Base-by-base conservation (phyloP, 768 basidiomycete genomes). In the Calocera viscosa region DNA sequence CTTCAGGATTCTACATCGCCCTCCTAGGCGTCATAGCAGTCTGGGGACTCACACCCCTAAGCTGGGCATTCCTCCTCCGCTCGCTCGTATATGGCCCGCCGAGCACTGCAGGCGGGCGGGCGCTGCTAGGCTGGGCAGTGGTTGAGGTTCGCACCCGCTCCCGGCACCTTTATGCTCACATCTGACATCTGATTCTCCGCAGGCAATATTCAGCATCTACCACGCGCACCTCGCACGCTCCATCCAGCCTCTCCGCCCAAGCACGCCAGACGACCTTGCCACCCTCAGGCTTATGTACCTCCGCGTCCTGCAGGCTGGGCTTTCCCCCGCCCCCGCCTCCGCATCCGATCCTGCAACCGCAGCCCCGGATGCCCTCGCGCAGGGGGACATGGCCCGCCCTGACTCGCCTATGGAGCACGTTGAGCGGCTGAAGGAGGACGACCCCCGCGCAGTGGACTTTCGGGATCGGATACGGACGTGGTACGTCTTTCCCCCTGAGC, bases 361-460 rank as follows among this genome's bases (percentile, higher is more conserved):
- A n/a, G n/a, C n/a, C n/a, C n/a, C n/a, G n/a, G n/a, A n/a, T n/a
- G 84, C 88, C 65, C 81, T 84, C 67, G 86, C 85, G 71, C 79
- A 81, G 8, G 76, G 82, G 19, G 73, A 80, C 49, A 68, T 73
- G 32, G 77, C 78, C 53, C 77, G 83, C 67, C 84, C 87, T 39
- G 82, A 80, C 43, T 88, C 83, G 73, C 86, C 86, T 1, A 82
- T 78, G 8, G 87, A 90, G 74, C 71, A 78, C 8, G 82, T 87
- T 64, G 76, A 76, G 3, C 80, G 79, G 66, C 80, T 91, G n/a
- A 82, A 82, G 28, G 76, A 75, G 39, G 77, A 84, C 67, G 89
- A 92, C 71, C 85, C 84, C 11, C 83, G 88, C 8, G 88, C 88
- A 1, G 75, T 87, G 39, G 88, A 90, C 71, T 90, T 89, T 73